Conservation (phyloP, 257 asterid species). For the Catharanthus roseus region DNA sequence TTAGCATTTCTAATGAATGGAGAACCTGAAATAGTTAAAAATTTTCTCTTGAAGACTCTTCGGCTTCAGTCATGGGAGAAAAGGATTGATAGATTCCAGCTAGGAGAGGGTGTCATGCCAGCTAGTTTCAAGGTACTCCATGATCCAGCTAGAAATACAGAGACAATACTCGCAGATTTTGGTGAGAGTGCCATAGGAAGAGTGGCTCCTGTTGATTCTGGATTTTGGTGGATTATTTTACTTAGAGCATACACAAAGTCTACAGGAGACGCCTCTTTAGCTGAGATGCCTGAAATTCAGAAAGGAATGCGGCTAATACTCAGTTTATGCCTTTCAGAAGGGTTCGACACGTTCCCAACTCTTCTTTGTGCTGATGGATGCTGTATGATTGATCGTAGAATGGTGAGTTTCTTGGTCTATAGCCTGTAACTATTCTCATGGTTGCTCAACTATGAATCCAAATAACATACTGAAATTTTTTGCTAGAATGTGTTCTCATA, state of each 20-base stretch:
- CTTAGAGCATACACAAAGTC: constrained; percentile 69
- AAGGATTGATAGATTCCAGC: constrained; percentile 60
- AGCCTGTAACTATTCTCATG: background rate
- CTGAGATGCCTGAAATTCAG: constrained; percentile 69
- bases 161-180: constrained; percentile 64
- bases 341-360: constrained; percentile 74
- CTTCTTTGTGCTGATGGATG: constrained; percentile 82
- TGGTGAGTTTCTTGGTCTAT: constrained; percentile 40
- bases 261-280: constrained; percentile 63
- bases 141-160: constrained; percentile 55
- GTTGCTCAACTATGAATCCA: background rate
- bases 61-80: constrained; percentile 84
- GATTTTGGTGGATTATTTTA: constrained; percentile 79
- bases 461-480: background rate
- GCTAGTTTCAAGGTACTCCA: constrained; percentile 73
- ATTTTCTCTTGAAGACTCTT: constrained; percentile 59
- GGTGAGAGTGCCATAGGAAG: constrained; percentile 79
- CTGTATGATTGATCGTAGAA: constrained; percentile 73
- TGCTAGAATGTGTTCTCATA: background rate
- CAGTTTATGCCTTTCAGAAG: constrained; percentile 69
- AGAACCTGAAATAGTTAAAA: constrained; percentile 63
- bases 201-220: constrained; percentile 80
- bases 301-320: constrained; percentile 69
- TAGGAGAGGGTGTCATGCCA: constrained; percentile 78
- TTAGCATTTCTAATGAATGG: constrained; percentile 66